These are phyloP conservation scores for Nosema granulosis DNA, from an alignment of 371 early-diverging fungal genomes.

Conservation along the genomic window DNA sequence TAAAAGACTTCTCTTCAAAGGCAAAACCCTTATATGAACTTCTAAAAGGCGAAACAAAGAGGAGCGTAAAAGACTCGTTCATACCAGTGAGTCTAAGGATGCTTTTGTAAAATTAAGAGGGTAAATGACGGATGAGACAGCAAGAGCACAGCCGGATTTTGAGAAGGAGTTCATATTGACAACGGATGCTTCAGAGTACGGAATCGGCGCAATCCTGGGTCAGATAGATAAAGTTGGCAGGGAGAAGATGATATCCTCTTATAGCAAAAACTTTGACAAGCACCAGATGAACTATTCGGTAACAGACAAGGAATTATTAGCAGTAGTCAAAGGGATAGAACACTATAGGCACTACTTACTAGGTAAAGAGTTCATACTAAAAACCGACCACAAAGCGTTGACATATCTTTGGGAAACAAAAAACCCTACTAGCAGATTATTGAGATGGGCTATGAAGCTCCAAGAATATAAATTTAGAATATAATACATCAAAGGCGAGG, in stretches of 20 bases:
- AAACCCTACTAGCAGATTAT: neutral
- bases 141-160: conserved; percentile 5
- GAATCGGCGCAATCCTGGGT: conserved; percentile 32
- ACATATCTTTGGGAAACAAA: neutral
- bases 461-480: conserved; percentile 27
- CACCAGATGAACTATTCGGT: conserved; percentile 21
- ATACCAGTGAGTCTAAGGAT: no score
- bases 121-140: neutral
- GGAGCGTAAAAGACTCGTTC: neutral
- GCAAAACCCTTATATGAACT: no score
- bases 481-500: no score
- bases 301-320: conserved; percentile 15
- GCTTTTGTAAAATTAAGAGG: conserved; percentile 5
- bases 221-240: conserved; percentile 23
- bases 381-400: conserved; percentile 26
- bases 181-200: conserved; percentile 57
- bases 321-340: no score
- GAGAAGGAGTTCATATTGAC: conserved; percentile 34
- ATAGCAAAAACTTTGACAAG: conserved; percentile 6
- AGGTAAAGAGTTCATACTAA: conserved; percentile 12
- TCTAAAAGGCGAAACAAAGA: conserved; percentile 12
- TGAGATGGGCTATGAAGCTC: conserved; percentile 4
- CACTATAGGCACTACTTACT: conserved; percentile 22
- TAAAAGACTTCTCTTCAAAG: no score
- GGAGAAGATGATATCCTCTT: conserved; percentile 9